phyloP scores from a whole-genome alignment of 2,329 filamentous ascomycete genomes.

The Pseudonectria foliicola region DNA sequence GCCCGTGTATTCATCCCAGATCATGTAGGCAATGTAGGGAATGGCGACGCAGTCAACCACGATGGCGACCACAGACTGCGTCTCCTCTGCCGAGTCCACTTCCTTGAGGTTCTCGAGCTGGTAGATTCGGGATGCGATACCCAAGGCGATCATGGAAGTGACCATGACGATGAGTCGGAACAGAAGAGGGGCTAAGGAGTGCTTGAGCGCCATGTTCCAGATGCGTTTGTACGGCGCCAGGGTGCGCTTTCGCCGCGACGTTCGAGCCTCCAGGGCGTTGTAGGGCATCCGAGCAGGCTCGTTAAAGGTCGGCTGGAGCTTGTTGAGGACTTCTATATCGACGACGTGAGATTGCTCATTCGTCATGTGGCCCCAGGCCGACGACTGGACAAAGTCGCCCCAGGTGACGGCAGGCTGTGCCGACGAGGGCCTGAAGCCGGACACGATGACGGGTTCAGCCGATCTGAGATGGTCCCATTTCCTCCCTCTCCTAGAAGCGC shows the following conservation, averaged over 20 bases:
- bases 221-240: conserved; percentile 44
- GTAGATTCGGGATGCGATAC: conserved; percentile 69
- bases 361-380: conserved; percentile 40
- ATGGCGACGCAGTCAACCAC: conserved; percentile 83
- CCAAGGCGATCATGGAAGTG: conserved; percentile 76
- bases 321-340: conserved; percentile 36
- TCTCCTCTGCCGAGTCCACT: conserved; percentile 47
- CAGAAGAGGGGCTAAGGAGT: conserved; percentile 76
- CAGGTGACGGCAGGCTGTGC: conserved; percentile 39
- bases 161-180: conserved; percentile 77
- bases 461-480: conserved; percentile 55
- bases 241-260: conserved; percentile 24
- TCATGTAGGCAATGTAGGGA: conserved; percentile 87
- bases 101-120: conserved; percentile 43
- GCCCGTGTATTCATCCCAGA: conserved; percentile 91
- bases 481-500: conserved; percentile 39
- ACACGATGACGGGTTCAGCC: conserved; percentile 52
- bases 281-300: conserved; percentile 27
- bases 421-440: conserved; percentile 35
- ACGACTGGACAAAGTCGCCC: conserved; percentile 47
- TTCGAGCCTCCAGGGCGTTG: conserved; percentile 20
- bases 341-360: conserved; percentile 44
- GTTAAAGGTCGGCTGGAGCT: conserved; percentile 43
- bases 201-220: conserved; percentile 65
- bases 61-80: conserved; percentile 82